phyloP scores from a whole-genome alignment of 352 stramenopile genomes.

The Globisporangium apiculatum region DNA sequence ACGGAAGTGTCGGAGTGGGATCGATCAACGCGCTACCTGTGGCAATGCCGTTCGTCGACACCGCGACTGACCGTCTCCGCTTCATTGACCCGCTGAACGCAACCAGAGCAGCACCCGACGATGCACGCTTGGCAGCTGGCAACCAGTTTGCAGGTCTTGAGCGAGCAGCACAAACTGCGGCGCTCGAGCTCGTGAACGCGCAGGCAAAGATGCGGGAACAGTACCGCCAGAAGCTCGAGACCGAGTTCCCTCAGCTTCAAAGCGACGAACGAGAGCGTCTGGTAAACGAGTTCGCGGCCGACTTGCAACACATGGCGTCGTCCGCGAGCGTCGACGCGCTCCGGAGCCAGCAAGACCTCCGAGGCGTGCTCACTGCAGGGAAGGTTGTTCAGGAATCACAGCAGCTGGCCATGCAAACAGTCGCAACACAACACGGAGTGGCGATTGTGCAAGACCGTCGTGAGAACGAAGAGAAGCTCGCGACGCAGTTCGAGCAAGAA shows the following conservation, averaged over 20 bases:
- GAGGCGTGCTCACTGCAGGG: slow-evolving; percentile 24
- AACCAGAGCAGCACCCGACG: too few species aligned
- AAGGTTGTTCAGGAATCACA: slow-evolving; percentile 24
- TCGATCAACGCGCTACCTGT: neutral
- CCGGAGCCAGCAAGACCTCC: slow-evolving; percentile 33
- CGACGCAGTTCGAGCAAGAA: slow-evolving; percentile 36
- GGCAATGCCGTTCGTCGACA: neutral
- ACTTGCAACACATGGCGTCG: slow-evolving; percentile 39
- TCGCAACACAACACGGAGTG: slow-evolving; percentile 17
- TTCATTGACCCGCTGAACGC: neutral
- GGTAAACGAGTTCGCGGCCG: slow-evolving; percentile 40
- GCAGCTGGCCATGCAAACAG: slow-evolving; percentile 8
- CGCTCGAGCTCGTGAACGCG: slow-evolving; percentile 8
- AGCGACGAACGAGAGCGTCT: slow-evolving; percentile 39
- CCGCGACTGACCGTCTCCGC: too few species aligned
- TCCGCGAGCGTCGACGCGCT: slow-evolving; percentile 38
- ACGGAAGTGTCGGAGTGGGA: neutral
- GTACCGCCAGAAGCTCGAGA: slow-evolving; percentile 33
- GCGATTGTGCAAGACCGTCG: neutral
- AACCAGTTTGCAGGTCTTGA: slow-evolving; percentile 2
- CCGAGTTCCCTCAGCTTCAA: slow-evolving; percentile 34
- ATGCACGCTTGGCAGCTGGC: neutral
- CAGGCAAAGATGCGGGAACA: slow-evolving; percentile 26
- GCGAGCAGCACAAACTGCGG: slow-evolving; percentile 5
- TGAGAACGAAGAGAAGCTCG: slow-evolving; percentile 11